Evolutionary conservation across 805 yeast genomes (phyloP).

Genomic region (Candida stauntonica): DNA sequence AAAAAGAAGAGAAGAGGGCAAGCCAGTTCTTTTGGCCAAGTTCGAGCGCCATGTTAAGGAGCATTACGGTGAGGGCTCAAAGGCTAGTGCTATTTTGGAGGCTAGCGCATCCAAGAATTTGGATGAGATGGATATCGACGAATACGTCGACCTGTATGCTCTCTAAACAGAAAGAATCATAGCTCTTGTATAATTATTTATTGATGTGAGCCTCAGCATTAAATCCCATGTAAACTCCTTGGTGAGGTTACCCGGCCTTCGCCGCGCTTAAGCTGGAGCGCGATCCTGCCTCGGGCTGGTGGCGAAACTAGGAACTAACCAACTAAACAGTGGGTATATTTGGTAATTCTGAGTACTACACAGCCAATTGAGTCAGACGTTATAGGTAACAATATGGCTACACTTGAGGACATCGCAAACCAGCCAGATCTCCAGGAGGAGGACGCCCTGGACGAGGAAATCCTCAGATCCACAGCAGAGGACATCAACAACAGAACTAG

Average conservation of each 20-base stretch:
- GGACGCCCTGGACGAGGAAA: conserved; percentile 67
- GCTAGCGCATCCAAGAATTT: conserved; percentile 32
- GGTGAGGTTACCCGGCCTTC: conserved; percentile 8
- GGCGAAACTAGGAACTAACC: no score
- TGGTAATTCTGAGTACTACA: neutral
- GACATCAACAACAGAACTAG: conserved; percentile 85
- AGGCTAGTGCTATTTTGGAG: conserved; percentile 37
- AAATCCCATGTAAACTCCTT: no score
- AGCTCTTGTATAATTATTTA: no score
- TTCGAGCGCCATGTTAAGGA: conserved; percentile 48
- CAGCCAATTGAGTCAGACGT: neutral
- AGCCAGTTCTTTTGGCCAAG: conserved; percentile 47
- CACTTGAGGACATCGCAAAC: conserved; percentile 75
- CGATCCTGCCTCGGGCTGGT: no score
- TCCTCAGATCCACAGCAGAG: conserved; percentile 67
- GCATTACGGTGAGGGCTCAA: conserved; percentile 34
- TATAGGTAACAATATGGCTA: conserved; percentile 49
- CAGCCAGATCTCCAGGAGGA: conserved; percentile 34
- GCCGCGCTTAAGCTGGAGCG: no score
- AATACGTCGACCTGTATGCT: conserved; percentile 40
- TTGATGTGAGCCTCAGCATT: no score
- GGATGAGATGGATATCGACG: conserved; percentile 41
- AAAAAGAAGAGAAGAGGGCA: conserved; percentile 55
- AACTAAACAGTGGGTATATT: no score
- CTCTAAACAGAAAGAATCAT: no score